Evolutionary conservation across 2,329 filamentous ascomycete species (phyloP).

Genomic region (Diplocarpon mali): DNA sequence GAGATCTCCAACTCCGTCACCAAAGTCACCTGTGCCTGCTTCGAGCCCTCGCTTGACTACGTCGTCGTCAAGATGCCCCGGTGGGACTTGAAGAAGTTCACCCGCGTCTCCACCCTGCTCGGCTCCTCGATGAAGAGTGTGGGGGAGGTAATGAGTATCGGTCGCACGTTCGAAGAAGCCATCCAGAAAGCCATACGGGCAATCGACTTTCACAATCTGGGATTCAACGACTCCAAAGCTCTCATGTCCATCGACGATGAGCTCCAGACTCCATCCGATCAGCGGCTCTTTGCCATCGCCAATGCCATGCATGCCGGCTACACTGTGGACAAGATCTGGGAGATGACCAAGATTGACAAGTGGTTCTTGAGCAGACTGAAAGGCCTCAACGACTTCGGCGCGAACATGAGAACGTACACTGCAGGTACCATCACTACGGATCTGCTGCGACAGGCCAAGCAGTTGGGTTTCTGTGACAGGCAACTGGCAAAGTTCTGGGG

Average conservation of each 20-base stretch:
- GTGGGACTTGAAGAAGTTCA: constrained; percentile 99
- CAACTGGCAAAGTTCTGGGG: constrained; percentile 91
- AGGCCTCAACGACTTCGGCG: constrained; percentile 80
- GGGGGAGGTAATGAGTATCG: constrained; percentile 97
- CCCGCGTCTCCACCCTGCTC: constrained; percentile 85
- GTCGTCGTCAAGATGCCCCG: constrained; percentile 97
- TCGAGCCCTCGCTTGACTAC: constrained; percentile 96
- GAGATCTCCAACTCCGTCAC: constrained; percentile 96
- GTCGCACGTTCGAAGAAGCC: constrained; percentile 91
- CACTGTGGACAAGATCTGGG: constrained; percentile 93
- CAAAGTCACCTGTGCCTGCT: constrained; percentile 91
- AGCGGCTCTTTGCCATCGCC: constrained; percentile 92
- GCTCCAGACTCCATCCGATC: constrained; percentile 92
- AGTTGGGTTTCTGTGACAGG: constrained; percentile 86
- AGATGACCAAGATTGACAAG: constrained; percentile 96
- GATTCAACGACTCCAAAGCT: constrained; percentile 83
- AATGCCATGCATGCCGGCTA: constrained; percentile 96
- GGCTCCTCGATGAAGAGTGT: constrained; percentile 99
- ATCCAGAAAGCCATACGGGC: constrained; percentile 96
- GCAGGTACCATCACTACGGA: constrained; percentile 53
- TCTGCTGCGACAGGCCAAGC: constrained; percentile 74
- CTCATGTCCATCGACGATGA: constrained; percentile 95
- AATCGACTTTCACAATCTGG: constrained; percentile 90
- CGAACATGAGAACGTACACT: constrained; percentile 58
- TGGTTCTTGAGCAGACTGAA: constrained; percentile 95